Base-by-base conservation (phyloP, 495 filamentous ascomycete genomes). In the Jackrogersella multiformis region DNA sequence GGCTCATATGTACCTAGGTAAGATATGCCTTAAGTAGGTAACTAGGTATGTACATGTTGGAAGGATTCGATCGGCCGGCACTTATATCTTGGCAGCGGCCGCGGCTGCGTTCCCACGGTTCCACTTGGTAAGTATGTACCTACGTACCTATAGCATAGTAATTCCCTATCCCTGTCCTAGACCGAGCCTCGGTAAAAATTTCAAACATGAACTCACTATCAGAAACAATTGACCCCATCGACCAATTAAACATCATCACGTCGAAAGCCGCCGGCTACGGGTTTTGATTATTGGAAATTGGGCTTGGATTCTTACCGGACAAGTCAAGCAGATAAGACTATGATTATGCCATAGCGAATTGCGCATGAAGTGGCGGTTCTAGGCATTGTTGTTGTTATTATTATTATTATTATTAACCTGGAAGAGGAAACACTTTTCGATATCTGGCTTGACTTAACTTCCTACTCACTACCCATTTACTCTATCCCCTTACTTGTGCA, bases 131-230 rank as follows among this genome's bases (percentile, higher is more conserved):
- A 7, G 32, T 9, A 30, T 30, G 5, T 13, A 35, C 32, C 26
- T 30, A 30, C 3, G 26, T 30, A 30, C 26, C 26, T 30, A 30
- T 30, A n/a, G n/a, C n/a, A n/a, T n/a, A n/a, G n/a, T 30, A 30
- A 30, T 30, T 7, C 45, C 60, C 52, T 45, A 38, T 15, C 9
- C 18, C 4, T 51, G 23, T 56, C 39, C 56, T 8, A 55, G 36
- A 52, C 64, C 64, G 64, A 67, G 64, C 70, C 70, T 73, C 70
- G 70, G 70, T 65, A 67, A 69, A 70, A 64, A 9, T 52, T 23
- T 46, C 20, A 35, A 48, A 57, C 28, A 48, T 48, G 12, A n/a
- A 28, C 21, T 36, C 35, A 30, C 34, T 26, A 51, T 34, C 36
- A 21, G 39, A 41, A 44, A 64, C 57, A 52, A 32, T 20, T 6